These are phyloP conservation scores for Metschnikowia lachancei DNA, from an alignment of 805 yeast species.

Conservation along the genomic window DNA sequence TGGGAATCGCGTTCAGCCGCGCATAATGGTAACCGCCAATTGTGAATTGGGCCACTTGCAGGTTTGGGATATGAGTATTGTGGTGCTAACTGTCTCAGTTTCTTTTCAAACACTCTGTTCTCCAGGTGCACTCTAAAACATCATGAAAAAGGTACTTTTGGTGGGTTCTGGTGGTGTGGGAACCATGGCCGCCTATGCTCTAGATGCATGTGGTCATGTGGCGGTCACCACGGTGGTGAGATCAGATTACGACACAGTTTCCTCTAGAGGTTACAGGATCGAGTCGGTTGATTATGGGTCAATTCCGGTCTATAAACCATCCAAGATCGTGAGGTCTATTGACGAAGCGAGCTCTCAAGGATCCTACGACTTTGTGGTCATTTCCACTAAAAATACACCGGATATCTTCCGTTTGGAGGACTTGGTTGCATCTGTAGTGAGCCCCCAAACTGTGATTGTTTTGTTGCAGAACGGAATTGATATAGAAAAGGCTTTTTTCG, in stretches of 20 bases:
- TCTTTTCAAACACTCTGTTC: no score
- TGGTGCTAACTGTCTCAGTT: no score
- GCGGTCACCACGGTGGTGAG: slow-evolving; percentile 63
- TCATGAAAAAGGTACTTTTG: slow-evolving; percentile 40
- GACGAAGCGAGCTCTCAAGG: slow-evolving; percentile 40
- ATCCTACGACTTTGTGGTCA: slow-evolving; percentile 55
- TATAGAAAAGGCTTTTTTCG: slow-evolving; percentile 33
- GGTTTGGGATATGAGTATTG: no score
- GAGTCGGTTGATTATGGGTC: slow-evolving; percentile 63
- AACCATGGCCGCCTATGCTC: slow-evolving; percentile 65
- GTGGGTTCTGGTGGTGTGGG: slow-evolving; percentile 91
- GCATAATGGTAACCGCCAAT: no score
- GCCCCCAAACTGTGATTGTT: slow-evolving; percentile 27
- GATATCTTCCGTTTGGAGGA: slow-evolving; percentile 54
- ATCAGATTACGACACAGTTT: slow-evolving; percentile 57
- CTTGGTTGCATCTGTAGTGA: slow-evolving; percentile 48
- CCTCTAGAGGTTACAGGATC: slow-evolving; percentile 53
- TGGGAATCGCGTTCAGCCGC: no score
- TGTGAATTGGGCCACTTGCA: no score
- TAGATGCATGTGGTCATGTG: slow-evolving; percentile 44
- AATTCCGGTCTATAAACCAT: slow-evolving; percentile 54
- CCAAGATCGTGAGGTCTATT: slow-evolving; percentile 41
- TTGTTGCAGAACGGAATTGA: slow-evolving; percentile 42
- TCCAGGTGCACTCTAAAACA: no score
- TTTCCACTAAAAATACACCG: slow-evolving; percentile 64